Evolutionary conservation across 2,329 filamentous ascomycete genomes (phyloP), one percentile per base, ranked within the genome.

Genomic region (Fusarium albosuccineum): DNA sequence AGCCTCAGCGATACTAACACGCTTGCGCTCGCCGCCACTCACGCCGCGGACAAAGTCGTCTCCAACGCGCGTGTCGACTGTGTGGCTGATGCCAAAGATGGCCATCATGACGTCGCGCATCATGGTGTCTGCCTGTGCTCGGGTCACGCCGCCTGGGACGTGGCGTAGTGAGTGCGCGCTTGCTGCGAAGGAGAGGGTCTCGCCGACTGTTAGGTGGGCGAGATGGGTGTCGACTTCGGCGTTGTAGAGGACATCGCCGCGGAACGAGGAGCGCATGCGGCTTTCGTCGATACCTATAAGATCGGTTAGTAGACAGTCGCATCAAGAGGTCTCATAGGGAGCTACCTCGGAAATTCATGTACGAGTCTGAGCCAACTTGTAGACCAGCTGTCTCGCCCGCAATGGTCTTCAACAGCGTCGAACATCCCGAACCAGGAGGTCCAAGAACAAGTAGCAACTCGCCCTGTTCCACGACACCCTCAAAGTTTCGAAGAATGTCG

Each of bases 11-110:
- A 94, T 93, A 33, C 89, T 90, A 8, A 93, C 91, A 70, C 92
- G 89, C 77, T 94, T 94, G 9, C 92, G 82, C 78, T 95, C 92
- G 51, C 92, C 92, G 66, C 92, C 92, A 48, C 89, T 92, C 0
- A 94, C 89, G 73, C 92, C 92, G 39, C 91, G 86, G 6, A 91
- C 85, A 67, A 80, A 84, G 63, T 91, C 88, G 67, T 93, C 88
- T 14, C 92, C 92, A 3, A 94, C 91, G 0, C 87, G 82, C 0
- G 92, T 94, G 68, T 92, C 85, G 67, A 87, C 87, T 0, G 91
- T 93, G 71, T 94, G 91, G 7, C 82, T 84, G 59, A 94, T 93
- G 3, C 91, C 91, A 63, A 94, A 94, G 79, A 94, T 92, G 70
- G 88, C 90, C 75, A 94, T 79, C 57, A 94, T 79, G 0, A 91